phyloP scores from a whole-genome alignment of 2,329 filamentous ascomycete genomes.

The Catunica adiposa region DNA sequence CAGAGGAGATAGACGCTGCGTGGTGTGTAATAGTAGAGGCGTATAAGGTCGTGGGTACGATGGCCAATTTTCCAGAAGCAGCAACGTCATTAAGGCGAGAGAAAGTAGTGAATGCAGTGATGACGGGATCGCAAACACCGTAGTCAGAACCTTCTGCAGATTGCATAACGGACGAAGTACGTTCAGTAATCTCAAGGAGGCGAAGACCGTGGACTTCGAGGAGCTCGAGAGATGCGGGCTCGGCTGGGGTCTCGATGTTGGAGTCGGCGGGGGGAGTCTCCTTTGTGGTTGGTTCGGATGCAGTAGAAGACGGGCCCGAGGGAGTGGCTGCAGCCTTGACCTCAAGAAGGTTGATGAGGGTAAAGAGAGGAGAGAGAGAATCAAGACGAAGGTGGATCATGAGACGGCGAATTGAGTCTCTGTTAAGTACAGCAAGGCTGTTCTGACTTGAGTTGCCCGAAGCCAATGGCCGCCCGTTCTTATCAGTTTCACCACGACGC shows the following conservation, averaged over 20 bases:
- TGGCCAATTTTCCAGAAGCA: constrained; percentile 63
- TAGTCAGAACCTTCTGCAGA: constrained; percentile 68
- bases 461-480: constrained; percentile 38
- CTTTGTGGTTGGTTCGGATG: constrained; percentile 12
- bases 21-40: constrained; percentile 59
- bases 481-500: constrained; percentile 80
- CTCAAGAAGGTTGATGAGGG: constrained; percentile 60
- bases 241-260: constrained; percentile 7
- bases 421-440: constrained; percentile 11
- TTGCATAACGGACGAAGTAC: constrained; percentile 89
- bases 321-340: constrained; percentile 16
- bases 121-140: constrained; percentile 48
- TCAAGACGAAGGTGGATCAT: constrained; percentile 74
- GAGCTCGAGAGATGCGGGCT: constrained; percentile 22
- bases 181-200: constrained; percentile 73
- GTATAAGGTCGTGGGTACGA: constrained; percentile 63
- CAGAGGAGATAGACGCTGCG: constrained; percentile 51
- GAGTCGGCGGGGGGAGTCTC: constrained; percentile 1
- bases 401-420: constrained; percentile 37
- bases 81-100: constrained; percentile 70
- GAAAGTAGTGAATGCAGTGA: constrained; percentile 83
- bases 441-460: constrained; percentile 16
- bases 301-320: constrained; percentile 13
- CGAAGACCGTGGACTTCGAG: constrained; percentile 72
- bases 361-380: constrained; percentile 66